A percentile compares a stretch with the other conserved stretches of the same genome.
Evolutionary conservation across 352 stramenopile genomes (phyloP).

Genomic region (Thraustotheca clavata): DNA sequence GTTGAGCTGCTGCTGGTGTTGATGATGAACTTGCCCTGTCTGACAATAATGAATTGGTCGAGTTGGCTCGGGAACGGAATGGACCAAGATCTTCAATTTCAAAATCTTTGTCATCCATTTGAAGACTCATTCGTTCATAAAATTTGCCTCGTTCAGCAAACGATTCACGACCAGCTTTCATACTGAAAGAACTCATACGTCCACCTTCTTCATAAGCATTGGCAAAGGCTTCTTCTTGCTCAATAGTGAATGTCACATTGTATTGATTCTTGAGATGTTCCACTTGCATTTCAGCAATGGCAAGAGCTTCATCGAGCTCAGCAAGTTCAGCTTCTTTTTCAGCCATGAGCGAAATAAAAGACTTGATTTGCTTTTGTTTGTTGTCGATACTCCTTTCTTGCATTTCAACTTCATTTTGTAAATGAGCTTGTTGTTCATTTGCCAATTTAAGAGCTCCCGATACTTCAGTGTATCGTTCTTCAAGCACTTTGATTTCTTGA

Average conservation of each 20-base stretch:
- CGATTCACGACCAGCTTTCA: conserved; percentile 3
- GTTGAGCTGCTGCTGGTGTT: not conserved
- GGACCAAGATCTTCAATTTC: conserved; percentile 8
- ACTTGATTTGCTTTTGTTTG: conserved; percentile 23
- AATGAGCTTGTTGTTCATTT: conserved; percentile 1
- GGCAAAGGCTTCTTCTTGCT: conserved; percentile 13
- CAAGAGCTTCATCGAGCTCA: conserved; percentile 22
- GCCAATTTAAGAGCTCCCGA: conserved; percentile 5
- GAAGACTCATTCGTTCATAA: not conserved
- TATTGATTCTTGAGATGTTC: conserved; percentile 16
- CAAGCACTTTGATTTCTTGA: not conserved
- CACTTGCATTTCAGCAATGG: conserved; percentile 20
- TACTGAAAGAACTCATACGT: conserved; percentile 8
- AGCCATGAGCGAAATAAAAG: conserved; percentile 7
- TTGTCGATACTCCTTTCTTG: conserved; percentile 15
- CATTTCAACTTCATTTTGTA: conserved; percentile 6
- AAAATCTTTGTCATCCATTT: conserved; percentile 11
- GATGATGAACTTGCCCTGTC: not conserved
- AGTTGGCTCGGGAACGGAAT: not conserved
- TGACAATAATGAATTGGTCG: not conserved
- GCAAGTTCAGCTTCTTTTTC: conserved; percentile 12
- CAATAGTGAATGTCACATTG: conserved; percentile 13
- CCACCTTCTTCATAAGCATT: conserved; percentile 9
- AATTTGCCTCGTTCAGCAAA: not conserved
- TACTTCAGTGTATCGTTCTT: conserved; percentile 3